Conservation (phyloP, 495 filamentous ascomycete genomes). For the Neurospora sp. region DNA sequence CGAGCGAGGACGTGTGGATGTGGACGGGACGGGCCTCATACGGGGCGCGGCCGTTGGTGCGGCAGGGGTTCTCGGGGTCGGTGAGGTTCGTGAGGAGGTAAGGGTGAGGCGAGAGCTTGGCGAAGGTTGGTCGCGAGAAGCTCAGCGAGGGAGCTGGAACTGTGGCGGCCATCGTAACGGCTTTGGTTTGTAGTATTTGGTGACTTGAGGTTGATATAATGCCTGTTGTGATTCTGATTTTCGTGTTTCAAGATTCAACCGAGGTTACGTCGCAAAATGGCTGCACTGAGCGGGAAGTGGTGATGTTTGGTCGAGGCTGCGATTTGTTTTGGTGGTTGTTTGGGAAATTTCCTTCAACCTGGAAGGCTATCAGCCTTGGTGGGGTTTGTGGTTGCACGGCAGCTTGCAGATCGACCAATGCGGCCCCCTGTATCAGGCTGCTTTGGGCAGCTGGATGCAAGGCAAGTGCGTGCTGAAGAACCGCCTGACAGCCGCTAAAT, state of each 20-base stretch:
- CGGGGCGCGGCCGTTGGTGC: constrained; percentile 70
- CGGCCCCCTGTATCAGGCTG: neutral
- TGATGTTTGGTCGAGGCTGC: neutral
- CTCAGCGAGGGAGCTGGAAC: constrained; percentile 35
- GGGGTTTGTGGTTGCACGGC: constrained; percentile 1
- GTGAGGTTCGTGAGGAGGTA: constrained; percentile 84
- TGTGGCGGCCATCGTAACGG: constrained; percentile 15
- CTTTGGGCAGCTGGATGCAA: neutral
- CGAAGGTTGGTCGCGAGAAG: constrained; percentile 73
- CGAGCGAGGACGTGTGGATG: constrained; percentile 68
- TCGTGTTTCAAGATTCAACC: neutral
- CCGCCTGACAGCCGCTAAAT: neutral
- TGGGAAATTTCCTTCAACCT: constrained; percentile 8
- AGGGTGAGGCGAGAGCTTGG: constrained; percentile 76
- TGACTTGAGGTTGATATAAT: neutral
- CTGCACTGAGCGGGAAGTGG: neutral
- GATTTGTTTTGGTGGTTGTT: neutral
- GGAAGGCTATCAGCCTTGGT: constrained; percentile 10
- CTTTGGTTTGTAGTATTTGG: neutral
- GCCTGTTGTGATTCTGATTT: neutral
- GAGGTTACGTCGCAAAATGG: neutral
- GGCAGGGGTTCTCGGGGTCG: constrained; percentile 43
- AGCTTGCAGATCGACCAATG: neutral
- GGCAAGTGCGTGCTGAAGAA: neutral
- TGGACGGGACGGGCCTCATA: constrained; percentile 56